Evolutionary conservation across 1,139 yeast genomes (phyloP), one percentile per base, ranked within the genome.

Genomic region (Maudiozyma humilis): DNA sequence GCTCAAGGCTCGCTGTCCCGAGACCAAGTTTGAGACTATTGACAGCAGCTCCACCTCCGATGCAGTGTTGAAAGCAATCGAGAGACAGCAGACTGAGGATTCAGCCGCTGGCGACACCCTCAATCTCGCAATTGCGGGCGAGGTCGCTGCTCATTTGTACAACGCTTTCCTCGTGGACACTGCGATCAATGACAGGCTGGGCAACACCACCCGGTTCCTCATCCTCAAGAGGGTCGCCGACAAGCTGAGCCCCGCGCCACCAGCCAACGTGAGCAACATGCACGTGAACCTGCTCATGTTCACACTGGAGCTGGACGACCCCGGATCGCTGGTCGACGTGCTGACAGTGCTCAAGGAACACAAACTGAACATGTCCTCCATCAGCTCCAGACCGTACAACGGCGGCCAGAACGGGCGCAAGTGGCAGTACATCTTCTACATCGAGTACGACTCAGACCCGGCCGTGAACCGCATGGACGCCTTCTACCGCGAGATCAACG

Each of bases 341-440:
- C 67, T 88, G 46, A 72, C 70, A 42, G 73, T 74, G 4, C 76
- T 88, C 57, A 76, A 78, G 43, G 62, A 67, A 15, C 68, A 76
- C 54, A 67, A 72, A n/a, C 69, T 86, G 48, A 84, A 82, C 55
- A 68, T 88, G 65, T 75, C 79, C 3, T 73, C 86, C 13, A 84
- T 89, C 43, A 76, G 77, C 38, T 82, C 95, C 3, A 69, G 95
- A 53, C 80, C 82, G 30, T 59, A 50, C 32, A 50, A 50, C 40
- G 42, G 45, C n/a, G 45, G 45, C 1, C 42, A 44, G 5, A 42
- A 40, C 4, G 46, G 45, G 8, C 54, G 59, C 25, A 60, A 62
- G 32, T 89, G 96, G 97, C 81, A 81, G 53, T 86, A 88, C 58
- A 79, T 84, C 1, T 88, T 85, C 65, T 87, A 84, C 58, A 75